Evolutionary conservation across 75 land plant genomes (phyloP).

Genomic region (Picea sitchensis): DNA sequence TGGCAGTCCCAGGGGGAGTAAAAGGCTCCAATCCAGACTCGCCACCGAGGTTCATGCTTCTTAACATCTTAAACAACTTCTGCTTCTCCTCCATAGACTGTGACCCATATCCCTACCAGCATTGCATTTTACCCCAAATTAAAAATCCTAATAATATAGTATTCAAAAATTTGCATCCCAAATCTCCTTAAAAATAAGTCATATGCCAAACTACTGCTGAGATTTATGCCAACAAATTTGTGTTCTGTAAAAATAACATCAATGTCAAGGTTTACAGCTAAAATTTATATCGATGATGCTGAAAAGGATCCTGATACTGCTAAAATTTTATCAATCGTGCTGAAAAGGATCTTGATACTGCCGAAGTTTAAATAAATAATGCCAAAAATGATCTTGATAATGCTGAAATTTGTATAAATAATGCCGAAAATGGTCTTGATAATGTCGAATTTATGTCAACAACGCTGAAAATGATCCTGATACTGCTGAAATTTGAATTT

Average conservation of each 20-base stretch:
- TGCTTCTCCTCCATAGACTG: constrained; percentile 48
- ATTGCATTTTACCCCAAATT: neutral
- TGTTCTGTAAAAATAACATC: neutral
- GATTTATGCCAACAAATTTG: neutral
- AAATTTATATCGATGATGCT: neutral
- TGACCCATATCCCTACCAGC: constrained; percentile 27
- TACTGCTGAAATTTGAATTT: neutral
- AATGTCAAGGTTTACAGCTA: neutral
- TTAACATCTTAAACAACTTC: constrained; percentile 40
- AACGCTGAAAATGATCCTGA: neutral
- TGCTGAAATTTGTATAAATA: neutral
- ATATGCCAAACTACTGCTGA: neutral
- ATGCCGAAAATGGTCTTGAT: neutral
- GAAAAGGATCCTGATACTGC: neutral
- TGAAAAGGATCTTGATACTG: too few species aligned
- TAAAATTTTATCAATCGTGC: too few species aligned
- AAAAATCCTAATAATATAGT: neutral
- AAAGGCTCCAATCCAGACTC: constrained; percentile 28
- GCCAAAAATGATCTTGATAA: too few species aligned
- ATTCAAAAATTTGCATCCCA: neutral
- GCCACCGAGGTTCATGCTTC: constrained; percentile 36
- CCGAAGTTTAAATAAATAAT: too few species aligned
- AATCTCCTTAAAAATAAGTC: neutral
- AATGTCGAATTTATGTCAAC: neutral
- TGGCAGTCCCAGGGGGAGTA: constrained; percentile 19